Conservation (phyloP, 2,329 filamentous ascomycete genomes). For the Claviceps lovelessii region DNA sequence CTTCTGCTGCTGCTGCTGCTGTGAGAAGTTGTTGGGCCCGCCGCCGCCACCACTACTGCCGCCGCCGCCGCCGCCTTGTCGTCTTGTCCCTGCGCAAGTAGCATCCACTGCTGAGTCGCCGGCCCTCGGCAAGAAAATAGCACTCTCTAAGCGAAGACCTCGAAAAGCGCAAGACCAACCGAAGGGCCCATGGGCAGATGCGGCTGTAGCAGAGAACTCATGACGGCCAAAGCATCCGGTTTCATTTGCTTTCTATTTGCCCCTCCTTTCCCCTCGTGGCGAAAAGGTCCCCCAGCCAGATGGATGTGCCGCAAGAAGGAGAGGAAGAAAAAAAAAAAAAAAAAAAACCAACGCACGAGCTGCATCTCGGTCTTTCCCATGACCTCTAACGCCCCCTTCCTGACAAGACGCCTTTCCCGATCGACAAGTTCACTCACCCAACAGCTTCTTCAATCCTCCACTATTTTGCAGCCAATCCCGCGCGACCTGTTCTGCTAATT, state of each 20-base stretch:
- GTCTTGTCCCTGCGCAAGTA: too few relatives aligned
- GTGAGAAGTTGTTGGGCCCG: not conserved
- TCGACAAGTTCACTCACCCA: not conserved
- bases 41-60: not conserved
- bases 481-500: not conserved
- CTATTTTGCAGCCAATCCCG: not conserved
- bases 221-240: slow-evolving; percentile 3
- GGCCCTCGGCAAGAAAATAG: not conserved
- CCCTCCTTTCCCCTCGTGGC: not conserved
- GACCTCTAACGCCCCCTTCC: not conserved
- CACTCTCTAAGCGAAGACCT: not conserved
- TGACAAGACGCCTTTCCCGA: not conserved
- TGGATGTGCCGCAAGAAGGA: not conserved
- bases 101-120: not conserved
- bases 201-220: not conserved
- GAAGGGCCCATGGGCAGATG: not conserved
- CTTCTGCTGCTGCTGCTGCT: not conserved
- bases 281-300: not conserved
- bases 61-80: too few relatives aligned
- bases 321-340: too few relatives aligned
- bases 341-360: slow-evolving; percentile 2
- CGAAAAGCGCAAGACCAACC: not conserved
- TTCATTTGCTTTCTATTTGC: slow-evolving; percentile 1
- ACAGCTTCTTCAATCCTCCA: slow-evolving; percentile 1
- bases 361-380: slow-evolving; percentile 1